Evolutionary conservation across 257 asterid species (phyloP).

Genomic region (Osmanthus fragrans): DNA sequence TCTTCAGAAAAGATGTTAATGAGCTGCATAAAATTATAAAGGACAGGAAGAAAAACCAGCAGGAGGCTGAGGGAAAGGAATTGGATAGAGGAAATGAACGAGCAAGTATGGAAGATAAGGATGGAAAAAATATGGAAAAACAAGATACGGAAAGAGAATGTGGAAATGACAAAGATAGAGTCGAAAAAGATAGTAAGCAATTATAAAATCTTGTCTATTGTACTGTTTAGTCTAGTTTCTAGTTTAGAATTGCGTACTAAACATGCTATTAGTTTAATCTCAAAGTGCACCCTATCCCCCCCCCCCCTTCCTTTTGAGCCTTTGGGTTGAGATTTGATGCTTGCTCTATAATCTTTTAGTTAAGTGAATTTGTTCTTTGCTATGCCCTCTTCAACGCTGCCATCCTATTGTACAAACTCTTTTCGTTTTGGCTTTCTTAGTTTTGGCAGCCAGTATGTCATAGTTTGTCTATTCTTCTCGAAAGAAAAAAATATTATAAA

Average conservation of each 20-base stretch:
- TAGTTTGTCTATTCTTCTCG: slow-evolving; percentile 2
- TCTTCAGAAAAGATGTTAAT: slow-evolving; percentile 35
- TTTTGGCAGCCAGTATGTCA: neutral
- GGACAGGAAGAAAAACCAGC: slow-evolving; percentile 25
- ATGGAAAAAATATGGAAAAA: slow-evolving; percentile 9
- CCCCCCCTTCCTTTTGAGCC: neutral
- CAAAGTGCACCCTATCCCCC: neutral
- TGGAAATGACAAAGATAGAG: slow-evolving; percentile 1
- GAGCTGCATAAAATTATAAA: slow-evolving; percentile 29
- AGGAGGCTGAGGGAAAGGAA: slow-evolving; percentile 23
- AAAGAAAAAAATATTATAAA: neutral
- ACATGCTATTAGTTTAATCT: neutral
- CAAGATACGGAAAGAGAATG: slow-evolving; percentile 21
- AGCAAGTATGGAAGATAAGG: slow-evolving; percentile 18
- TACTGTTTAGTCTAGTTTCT: too few relatives aligned
- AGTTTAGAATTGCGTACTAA: too few relatives aligned
- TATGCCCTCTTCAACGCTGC: neutral
- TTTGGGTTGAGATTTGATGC: neutral
- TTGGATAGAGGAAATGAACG: slow-evolving; percentile 21
- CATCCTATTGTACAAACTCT: slow-evolving; percentile 7
- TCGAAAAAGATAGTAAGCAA: neutral
- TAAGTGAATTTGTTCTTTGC: neutral
- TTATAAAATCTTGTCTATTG: too few relatives aligned
- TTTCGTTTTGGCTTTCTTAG: neutral
- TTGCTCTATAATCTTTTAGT: neutral